Base-by-base conservation (phyloP, 176 grass and related monocot species). In the Rhynchospora pubera region DNA sequence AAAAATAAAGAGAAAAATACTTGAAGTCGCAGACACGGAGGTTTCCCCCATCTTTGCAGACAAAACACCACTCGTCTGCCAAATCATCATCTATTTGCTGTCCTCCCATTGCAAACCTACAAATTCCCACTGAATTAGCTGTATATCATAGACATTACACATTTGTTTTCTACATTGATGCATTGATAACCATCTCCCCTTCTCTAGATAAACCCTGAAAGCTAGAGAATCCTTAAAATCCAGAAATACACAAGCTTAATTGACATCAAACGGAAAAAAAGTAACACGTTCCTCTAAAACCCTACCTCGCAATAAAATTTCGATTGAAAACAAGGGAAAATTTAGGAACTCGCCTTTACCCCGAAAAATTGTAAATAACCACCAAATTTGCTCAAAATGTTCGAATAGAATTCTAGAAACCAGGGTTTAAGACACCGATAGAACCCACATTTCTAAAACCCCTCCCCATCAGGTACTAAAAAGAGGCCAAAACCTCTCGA, bases 41-140 rank as follows among this genome's bases (percentile, higher is more conserved):
- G 6, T 84, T 65, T 34, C 92, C 89, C 66, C 82, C 84, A 79
- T 94, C 95, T 86, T 98, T 98, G 84, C 92, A 98, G 16, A 15
- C 10, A 85, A 98, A 98, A 79, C 95, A 94, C 43, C n/a, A 79
- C 30, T 87, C 85, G 81, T 93, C 95, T 18, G 84, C 77, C 12
- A 88, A 63, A 15, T 89, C 87, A 14, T 90, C 82, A 63, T 79
- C 72, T 6, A 46, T 77, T 44, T 43, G 44, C 79, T 65, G 84
- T 28, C 9, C 66, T 71, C 55, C 83, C 87, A 80, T 88, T 79
- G 1, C 18, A 6, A 80, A 47, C 79, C 72, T 68, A 19, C 52
- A 39, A 78, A 26, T 7, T 46, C 21, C 9, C 0, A 57, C 28
- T 57, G 5, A 47, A 68, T 5, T 10, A 71, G 63, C 1, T 44